Base-by-base conservation (phyloP, 306 rosid species). In the Nissolia schottii region DNA sequence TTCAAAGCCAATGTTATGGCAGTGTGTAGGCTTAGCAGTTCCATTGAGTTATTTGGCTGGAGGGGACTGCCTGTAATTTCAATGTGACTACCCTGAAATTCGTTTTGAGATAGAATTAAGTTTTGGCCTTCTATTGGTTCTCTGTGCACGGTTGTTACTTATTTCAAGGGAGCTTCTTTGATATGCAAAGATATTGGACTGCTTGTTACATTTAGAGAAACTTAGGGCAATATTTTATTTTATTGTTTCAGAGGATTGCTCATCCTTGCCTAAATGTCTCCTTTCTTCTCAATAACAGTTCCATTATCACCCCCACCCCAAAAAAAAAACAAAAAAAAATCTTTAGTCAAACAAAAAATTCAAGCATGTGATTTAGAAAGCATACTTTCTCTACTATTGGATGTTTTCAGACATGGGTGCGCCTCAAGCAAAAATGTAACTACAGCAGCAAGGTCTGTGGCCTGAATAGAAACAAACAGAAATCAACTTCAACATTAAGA, bases 391-490 rank as follows among this genome's bases (percentile, higher is more conserved):
- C 78, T 86, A 62, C 54, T 76, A 71, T 55, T 69, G 38, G 85
- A 73, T 71, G 87, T 77, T 73, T 86, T 87, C 31, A 85, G 53
- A 28, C 97, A 84, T 31, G 96, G 98, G 81, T 87, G 94, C 3
- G 85, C 74, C 79, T 87, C 97, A 83, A 94, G 84, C 80, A 94
- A 86, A 77, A 70, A 83, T 22, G 97, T 91, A 63, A 88, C 72
- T 63, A 89, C 87, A 59, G 90, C 83, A 82, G 98, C 96, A 83
- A 94, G 88, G 82, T 87, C 92, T 64, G 85, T 60, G 22, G 97
- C 98, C 98, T 94, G 81, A 64, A 74, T 61, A 82, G 29, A 79
- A 54, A 71, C 29, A 65, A 55, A 67, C 10, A 68, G 22, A 62
- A 24, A 60, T 64, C 53, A 70, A 61, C 25, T 16, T 40, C 31